Evolutionary conservation across 306 rosid species (phyloP).

Genomic region (Cyclanthera cordifolia): DNA sequence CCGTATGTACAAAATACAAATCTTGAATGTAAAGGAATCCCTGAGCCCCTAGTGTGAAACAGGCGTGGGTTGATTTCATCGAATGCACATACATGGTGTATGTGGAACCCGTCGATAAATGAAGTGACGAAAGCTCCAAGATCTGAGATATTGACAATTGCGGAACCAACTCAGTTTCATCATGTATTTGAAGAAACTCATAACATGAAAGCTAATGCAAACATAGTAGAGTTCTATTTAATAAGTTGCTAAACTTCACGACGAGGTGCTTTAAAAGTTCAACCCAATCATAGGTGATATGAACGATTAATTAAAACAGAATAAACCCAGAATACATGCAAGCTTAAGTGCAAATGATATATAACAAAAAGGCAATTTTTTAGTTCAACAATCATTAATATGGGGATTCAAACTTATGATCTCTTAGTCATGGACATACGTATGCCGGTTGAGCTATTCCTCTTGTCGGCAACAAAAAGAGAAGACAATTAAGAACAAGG

Average conservation of each 20-base stretch:
- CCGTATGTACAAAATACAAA: slow-evolving; percentile 44
- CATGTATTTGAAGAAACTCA: background rate
- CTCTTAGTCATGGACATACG: no score
- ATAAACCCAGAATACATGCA: background rate
- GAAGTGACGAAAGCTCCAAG: background rate
- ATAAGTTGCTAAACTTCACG: background rate
- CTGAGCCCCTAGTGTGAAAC: background rate
- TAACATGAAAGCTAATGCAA: background rate
- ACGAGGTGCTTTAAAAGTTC: background rate
- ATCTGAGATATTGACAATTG: slow-evolving; percentile 1
- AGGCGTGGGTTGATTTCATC: background rate
- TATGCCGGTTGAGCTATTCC: no score
- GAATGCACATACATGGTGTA: background rate
- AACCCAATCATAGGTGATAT: background rate
- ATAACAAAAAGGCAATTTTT: background rate
- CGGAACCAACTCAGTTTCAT: background rate
- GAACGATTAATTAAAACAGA: background rate
- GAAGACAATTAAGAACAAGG: background rate
- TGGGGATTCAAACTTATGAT: no score
- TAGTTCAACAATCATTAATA: no score
- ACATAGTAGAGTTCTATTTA: background rate
- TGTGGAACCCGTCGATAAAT: background rate
- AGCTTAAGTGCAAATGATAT: background rate
- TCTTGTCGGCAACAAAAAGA: no score
- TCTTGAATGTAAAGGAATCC: background rate